Evolutionary conservation across 2,329 filamentous ascomycete species (phyloP), one percentile per base, ranked within the genome.

Genomic region (Escovopsis weberi): DNA sequence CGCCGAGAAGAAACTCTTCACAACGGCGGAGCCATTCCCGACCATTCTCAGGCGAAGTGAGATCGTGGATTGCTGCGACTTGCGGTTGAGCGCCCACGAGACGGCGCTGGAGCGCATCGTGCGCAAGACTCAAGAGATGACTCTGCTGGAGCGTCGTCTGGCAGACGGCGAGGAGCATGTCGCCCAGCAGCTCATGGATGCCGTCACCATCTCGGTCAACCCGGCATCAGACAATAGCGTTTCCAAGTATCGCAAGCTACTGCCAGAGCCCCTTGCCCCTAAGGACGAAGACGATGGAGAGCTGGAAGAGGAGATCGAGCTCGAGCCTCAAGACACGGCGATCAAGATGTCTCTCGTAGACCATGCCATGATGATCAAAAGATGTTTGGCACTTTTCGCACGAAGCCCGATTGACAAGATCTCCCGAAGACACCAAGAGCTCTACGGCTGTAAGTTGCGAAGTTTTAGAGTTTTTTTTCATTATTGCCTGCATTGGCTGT

Each of bases 71-170:
- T 69, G 74, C 1, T 74, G 80, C 15, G 79, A 81, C 39, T 60
- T 86, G 15, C 70, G 70, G 10, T 68, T 95, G 26, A 74, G 74
- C 30, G 79, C 88, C 6, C 69, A 91, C 45, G 83, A 95, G 60
- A 88, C 86, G n/a, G 89, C 83, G 0, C 69, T 96, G 47, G 89
- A 96, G 59, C 80, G 89, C 12, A 89, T 91, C 30, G 81, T 85
- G 52, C 78, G 88, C 45, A 95, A 95, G 67, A 94, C 89, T 1
- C 77, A 85, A 45, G 89, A 96, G 61, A 75, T 96, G 65, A 69
- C 76, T 2, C 63, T 72, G 1, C 67, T 94, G 1, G 86, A 94
- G 58, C 85, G 81, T 58, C 78, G 79, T 40, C 69, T 89, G 8
- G 64, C 70, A 1, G 79, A 85, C 19, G 82, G 82, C 5, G 84